Evolutionary conservation across 1,284 basidiomycete species (phyloP), one percentile per base, ranked within the genome.

Genomic region (Mycena citricolor): DNA sequence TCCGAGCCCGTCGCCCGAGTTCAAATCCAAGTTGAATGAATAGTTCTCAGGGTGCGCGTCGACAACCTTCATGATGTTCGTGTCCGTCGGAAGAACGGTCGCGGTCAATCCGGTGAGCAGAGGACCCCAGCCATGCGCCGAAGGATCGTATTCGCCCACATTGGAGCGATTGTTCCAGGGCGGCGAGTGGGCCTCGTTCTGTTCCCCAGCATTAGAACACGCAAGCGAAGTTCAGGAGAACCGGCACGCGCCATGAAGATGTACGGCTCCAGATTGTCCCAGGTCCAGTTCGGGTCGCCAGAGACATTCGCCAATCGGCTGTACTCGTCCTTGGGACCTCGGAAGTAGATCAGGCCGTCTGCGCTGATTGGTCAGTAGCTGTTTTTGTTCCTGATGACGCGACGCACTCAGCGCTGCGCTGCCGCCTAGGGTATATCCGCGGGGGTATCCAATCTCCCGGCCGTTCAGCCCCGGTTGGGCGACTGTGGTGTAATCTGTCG

Each of bases 391-490:
- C 11, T 19, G 10, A 43, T 24, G 14, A 41, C 36, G n/a, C 7
- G 10, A 57, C 64, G 54, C 35, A 69, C 68, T 70, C 35, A 66
- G 58, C n/a, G 60, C 57, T 12, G 62, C 66, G 16, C 57, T 59
- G 4, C 70, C 70, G 8, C 70, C 70, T 3, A 72, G 56, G 1
- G 68, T 54, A 36, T 59, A 54, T 2, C 70, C 70, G 19, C 69
- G 35, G 8, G 44, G 49, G 39, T 66, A 68, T 2, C 51, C 12
- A 2, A 69, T 39, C 10, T 44, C 35, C 8, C 68, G 57, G 21
- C 54, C 55, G 31, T 58, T 54, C 4, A 68, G 53, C 5, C 58
- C 59, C 1, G 54, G 11, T 49, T 70, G 68, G 3, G 64, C 54
- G 4, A 55, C 57, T 2, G 68, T 69, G 2, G 66, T 67, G 44